A percentile compares a stretch with the other conserved stretches of the same genome.
phyloP scores from a whole-genome alignment of 164 flowering plant genomes.

The Stephania japonica region DNA sequence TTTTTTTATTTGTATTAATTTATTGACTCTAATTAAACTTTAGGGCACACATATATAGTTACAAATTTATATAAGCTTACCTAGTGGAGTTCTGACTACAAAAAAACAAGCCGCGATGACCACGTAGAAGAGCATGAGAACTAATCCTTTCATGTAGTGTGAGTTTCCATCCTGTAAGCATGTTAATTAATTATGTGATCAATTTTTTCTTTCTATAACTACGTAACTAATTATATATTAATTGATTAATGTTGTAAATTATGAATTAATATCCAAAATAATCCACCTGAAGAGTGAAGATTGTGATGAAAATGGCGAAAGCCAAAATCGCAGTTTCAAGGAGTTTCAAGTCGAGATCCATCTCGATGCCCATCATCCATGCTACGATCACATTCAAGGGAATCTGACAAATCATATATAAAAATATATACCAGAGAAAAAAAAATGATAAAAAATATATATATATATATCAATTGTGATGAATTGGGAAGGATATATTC shows the following conservation, averaged over 20 bases:
- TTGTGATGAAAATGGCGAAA: slow-evolving; percentile 48
- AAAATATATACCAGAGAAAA: too few species aligned
- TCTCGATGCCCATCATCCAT: slow-evolving; percentile 67
- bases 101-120: neutral
- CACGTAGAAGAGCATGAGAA: slow-evolving; percentile 30
- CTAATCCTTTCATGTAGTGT: slow-evolving; percentile 78
- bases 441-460: too few species aligned
- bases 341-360: slow-evolving; percentile 72
- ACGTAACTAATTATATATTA: neutral
- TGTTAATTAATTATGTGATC: neutral
- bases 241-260: neutral
- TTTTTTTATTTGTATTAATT: too few species aligned
- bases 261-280: neutral
- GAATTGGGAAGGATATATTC: slow-evolving; percentile 10
- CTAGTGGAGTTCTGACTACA: neutral
- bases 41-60: neutral
- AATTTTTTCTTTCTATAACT: neutral
- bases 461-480: too few species aligned
- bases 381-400: slow-evolving; percentile 61
- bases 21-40: neutral
- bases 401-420: slow-evolving; percentile 36
- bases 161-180: slow-evolving; percentile 73
- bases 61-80: neutral
- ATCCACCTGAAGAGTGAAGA: slow-evolving; percentile 28
- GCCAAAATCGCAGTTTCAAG: slow-evolving; percentile 76